Base-by-base conservation (phyloP, 495 filamentous ascomycete genomes). In the Bathelium albidoporum region DNA sequence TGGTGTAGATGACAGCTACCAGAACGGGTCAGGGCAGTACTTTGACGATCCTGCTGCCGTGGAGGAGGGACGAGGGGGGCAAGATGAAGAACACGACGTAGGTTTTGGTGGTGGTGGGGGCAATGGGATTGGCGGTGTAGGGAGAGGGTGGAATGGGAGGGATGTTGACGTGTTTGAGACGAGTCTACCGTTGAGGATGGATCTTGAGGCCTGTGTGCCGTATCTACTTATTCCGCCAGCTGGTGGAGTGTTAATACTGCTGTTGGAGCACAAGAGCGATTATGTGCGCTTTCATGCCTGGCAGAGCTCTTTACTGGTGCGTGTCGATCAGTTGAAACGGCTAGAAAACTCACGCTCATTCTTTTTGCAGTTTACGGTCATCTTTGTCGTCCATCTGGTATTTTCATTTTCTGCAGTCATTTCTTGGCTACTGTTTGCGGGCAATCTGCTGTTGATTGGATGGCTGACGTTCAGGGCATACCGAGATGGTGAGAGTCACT, bases 211-310 rank as follows among this genome's bases (percentile, higher is more conserved):
- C 20, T 88, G 88, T 73, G 76, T 97, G 76, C 92, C 94, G 49
- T 98, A 98, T 74, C 72, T 97, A 67, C 80, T 86, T 64, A 75
- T 95, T 22, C 94, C 94, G 70, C 94, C 94, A 18, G 85, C 91
- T 0, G 94, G 93, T 31, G 89, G 85, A 31, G 89, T 96, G 12
- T 75, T 96, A 66, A 73, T 98, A 71, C 73, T 98, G 65, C 80
- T 97, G 66, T 66, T 91, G 64, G 94, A 98, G 81, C 83, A 90
- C 69, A 93, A 94, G 81, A 96, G 91, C 69, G 94, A 97, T 75
- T 98, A 96, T 73, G 94, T 98, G 41, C 79, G 94, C 68, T 96
- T 96, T 66, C 94, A 98, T 74, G 94, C 92, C 9, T 97, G 94
- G 93, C 93, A 97, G 76, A 89, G 86, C 2, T 87, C 87, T 64